Evolutionary conservation across 2,329 filamentous ascomycete genomes (phyloP).

Genomic region (Lomentospora prolificans): DNA sequence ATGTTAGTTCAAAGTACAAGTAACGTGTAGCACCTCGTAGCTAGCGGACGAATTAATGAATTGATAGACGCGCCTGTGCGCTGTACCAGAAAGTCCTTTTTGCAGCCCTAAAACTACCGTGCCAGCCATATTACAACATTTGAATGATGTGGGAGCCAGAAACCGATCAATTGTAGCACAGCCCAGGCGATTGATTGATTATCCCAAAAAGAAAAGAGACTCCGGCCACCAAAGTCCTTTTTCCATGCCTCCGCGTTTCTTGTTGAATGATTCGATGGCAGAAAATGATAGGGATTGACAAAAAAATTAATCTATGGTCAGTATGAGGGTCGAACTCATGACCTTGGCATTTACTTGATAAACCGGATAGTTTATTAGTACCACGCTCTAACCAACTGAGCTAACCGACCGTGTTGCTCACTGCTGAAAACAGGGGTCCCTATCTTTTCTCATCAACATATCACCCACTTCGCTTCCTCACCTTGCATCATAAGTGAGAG

Average conservation of each 20-base stretch:
- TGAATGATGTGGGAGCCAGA: too few relatives aligned
- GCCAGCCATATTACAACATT: too few relatives aligned
- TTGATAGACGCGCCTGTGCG: too few relatives aligned
- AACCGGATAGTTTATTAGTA: slow-evolving; percentile 3
- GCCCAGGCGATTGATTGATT: background rate
- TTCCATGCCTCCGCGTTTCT: too few relatives aligned
- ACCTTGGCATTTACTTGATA: slow-evolving; percentile 2
- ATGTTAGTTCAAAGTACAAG: too few relatives aligned
- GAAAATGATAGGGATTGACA: background rate
- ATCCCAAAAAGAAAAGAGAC: background rate
- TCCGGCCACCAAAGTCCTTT: too few relatives aligned
- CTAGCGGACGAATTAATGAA: too few relatives aligned
- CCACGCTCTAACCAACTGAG: slow-evolving; percentile 4
- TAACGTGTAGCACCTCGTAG: too few relatives aligned
- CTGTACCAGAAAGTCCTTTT: too few relatives aligned
- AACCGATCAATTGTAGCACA: too few relatives aligned
- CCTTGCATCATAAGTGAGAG: background rate
- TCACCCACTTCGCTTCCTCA: background rate
- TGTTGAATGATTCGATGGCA: too few relatives aligned
- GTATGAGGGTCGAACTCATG: slow-evolving; percentile 4
- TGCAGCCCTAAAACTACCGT: too few relatives aligned
- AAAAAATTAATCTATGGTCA: background rate
- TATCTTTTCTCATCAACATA: background rate
- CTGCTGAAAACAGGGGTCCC: background rate
- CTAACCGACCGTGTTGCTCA: slow-evolving; percentile 1